Evolutionary conservation across 179 eudicot genomes (phyloP), one percentile per base, ranked within the genome.

Genomic region (Actinidia polygama): DNA sequence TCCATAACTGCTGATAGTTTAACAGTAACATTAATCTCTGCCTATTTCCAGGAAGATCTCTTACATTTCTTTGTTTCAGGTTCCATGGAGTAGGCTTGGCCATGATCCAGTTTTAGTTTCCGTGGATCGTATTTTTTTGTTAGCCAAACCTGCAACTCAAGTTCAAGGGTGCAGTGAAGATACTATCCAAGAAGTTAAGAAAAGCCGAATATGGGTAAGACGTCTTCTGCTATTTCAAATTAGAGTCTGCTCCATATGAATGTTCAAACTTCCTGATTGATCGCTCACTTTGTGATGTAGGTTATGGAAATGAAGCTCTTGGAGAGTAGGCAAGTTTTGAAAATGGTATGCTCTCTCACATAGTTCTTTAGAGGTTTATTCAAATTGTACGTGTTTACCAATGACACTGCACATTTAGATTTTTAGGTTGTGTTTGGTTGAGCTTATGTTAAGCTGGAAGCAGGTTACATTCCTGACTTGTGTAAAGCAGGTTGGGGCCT

Each of bases 1-100:
- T 54, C 26, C 15, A 46, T 4, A 3, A 26, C 61, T 54, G 16
- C 46, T 23, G 44, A 30, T 30, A 2, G 36, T 72, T 18, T 50
- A 49, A 18, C 63, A 73, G 36, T 63, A 63, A 47, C 4, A 46
- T 63, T 63, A 46, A 26, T 73, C 55, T 84, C 54, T 57, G 11
- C 40, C 24, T 71, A 44, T 12, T 40, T 72, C 69, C 59, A 51
- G 18, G 9, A 83, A 53, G 75, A 47, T 61, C 7, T 83, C 26
- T 77, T 30, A 23, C 36, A 19, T 64, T 72, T 69, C 61, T 71
- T 76, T 44, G 71, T 80, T 78, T 79, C 89, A 97, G 99, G 97
- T 97, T 83, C 98, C 99, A 57, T 97, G 99, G 99, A 97, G 98
- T 90, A 93, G 98, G 90, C 98, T 97, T 85, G 99, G 99, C 79